phyloP scores from a whole-genome alignment of 768 basidiomycete species.

The Hypsizygus marmoreus region DNA sequence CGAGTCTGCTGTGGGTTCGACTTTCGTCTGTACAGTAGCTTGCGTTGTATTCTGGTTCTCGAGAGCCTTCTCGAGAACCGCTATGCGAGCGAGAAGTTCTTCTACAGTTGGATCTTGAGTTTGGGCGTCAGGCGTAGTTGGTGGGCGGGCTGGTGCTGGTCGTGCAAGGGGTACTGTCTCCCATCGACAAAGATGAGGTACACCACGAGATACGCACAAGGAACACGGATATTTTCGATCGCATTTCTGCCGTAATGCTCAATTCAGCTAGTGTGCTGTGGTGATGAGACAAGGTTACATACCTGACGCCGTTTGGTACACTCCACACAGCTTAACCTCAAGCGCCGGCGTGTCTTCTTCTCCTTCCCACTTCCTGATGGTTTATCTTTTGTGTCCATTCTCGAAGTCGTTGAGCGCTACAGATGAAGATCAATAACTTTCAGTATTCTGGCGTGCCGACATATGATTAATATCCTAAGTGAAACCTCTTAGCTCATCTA shows the following conservation, averaged over 20 bases:
- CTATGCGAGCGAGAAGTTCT: slow-evolving; percentile 28
- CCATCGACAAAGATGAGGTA: slow-evolving; percentile 48
- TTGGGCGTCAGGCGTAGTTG: slow-evolving; percentile 9
- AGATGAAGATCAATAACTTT: neutral
- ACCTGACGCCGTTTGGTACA: slow-evolving; percentile 60
- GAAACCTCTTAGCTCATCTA: slow-evolving; percentile 1
- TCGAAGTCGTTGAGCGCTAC: neutral
- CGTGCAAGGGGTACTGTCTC: slow-evolving; percentile 44
- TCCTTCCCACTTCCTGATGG: slow-evolving; percentile 28
- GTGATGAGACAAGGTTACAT: too few relatives aligned
- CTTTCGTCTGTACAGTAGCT: slow-evolving; percentile 6
- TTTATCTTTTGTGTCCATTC: slow-evolving; percentile 8
- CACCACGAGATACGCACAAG: slow-evolving; percentile 39
- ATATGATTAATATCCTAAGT: neutral
- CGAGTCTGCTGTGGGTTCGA: slow-evolving; percentile 11
- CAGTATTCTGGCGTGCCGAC: neutral
- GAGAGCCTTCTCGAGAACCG: slow-evolving; percentile 27
- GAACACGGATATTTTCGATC: slow-evolving; percentile 47
- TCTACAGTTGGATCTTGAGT: slow-evolving; percentile 21
- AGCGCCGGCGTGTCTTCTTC: slow-evolving; percentile 52
- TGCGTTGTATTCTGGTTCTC: slow-evolving; percentile 13
- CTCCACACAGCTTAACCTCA: slow-evolving; percentile 56
- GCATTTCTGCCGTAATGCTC: slow-evolving; percentile 44
- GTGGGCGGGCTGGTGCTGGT: slow-evolving; percentile 42
- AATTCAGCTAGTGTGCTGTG: neutral